Percentiles rank a stretch among this genome's conserved stretches.
These are phyloP conservation scores for Solanum chilense DNA, from an alignment of 257 asterid genomes.

Conservation along the genomic window DNA sequence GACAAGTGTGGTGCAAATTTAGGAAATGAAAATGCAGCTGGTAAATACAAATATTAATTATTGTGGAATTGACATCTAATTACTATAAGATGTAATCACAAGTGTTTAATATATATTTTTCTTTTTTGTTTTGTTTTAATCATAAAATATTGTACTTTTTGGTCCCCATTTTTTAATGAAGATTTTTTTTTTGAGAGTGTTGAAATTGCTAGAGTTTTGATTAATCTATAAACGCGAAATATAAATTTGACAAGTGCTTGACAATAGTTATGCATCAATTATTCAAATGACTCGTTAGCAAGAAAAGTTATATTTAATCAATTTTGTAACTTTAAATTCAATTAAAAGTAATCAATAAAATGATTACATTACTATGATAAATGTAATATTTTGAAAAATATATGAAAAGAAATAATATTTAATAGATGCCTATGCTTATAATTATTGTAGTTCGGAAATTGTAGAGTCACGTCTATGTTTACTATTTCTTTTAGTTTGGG, in stretches of 20 bases:
- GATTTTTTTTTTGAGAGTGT: not conserved
- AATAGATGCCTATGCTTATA: too few species aligned
- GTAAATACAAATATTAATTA: not conserved
- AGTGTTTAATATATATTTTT: not conserved
- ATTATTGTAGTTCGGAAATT: too few species aligned
- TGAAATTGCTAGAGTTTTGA: not conserved
- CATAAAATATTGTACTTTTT: not conserved
- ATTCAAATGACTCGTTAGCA: not conserved
- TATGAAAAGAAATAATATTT: too few species aligned
- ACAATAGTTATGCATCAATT: not conserved
- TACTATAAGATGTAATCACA: not conserved
- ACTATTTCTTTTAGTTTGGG: too few species aligned
- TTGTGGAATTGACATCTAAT: not conserved
- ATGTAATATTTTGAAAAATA: too few species aligned
- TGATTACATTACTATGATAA: too few species aligned
- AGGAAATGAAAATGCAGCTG: not conserved
- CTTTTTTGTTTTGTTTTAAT: not conserved
- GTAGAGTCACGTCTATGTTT: too few species aligned
- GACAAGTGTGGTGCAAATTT: not conserved
- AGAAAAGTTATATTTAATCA: not conserved
- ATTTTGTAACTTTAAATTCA: not conserved
- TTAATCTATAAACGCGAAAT: not conserved
- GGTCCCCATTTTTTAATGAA: not conserved
- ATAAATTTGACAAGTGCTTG: not conserved
- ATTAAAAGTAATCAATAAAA: too few species aligned